Conservation (phyloP, 2,329 filamentous ascomycete species). For the Polychaeton citri region DNA sequence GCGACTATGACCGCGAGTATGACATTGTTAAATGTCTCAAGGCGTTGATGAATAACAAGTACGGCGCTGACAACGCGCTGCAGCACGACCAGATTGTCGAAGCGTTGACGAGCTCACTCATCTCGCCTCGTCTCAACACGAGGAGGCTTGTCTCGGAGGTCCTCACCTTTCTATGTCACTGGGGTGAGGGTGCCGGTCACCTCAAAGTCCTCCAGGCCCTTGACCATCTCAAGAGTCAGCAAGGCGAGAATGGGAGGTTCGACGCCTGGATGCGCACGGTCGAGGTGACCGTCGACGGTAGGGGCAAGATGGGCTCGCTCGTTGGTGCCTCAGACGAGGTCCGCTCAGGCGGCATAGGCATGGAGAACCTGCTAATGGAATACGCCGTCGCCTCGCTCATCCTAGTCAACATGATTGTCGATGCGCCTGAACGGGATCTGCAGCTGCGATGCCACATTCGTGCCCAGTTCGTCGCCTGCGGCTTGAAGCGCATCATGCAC, state of each 20-base stretch:
- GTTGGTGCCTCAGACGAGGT: constrained; percentile 95
- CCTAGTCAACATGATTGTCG: constrained; percentile 91
- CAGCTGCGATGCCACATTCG: constrained; percentile 87
- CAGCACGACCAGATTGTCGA: constrained; percentile 81
- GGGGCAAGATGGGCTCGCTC: constrained; percentile 96
- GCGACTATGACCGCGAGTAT: constrained; percentile 81
- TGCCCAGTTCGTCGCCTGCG: constrained; percentile 89
- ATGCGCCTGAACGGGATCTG: constrained; percentile 77
- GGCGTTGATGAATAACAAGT: constrained; percentile 98
- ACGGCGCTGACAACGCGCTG: constrained; percentile 90
- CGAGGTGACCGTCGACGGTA: constrained; percentile 89
- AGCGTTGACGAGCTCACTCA: constrained; percentile 72
- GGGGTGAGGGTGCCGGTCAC: constrained; percentile 79
- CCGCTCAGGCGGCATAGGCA: constrained; percentile 87
- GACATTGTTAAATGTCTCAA: constrained; percentile 97
- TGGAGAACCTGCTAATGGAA: constrained; percentile 98
- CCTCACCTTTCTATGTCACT: constrained; percentile 89
- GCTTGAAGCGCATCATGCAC: constrained; percentile 80
- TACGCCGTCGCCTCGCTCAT: constrained; percentile 92
- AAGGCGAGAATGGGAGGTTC: constrained; percentile 87
- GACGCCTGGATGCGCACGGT: constrained; percentile 98
- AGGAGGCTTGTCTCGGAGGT: constrained; percentile 93
- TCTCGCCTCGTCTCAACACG: constrained; percentile 79
- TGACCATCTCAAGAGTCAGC: constrained; percentile 77
- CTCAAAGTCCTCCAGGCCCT: constrained; percentile 86